Conservation (phyloP, 495 filamentous ascomycete genomes). For the Daldinia caldariorum region DNA sequence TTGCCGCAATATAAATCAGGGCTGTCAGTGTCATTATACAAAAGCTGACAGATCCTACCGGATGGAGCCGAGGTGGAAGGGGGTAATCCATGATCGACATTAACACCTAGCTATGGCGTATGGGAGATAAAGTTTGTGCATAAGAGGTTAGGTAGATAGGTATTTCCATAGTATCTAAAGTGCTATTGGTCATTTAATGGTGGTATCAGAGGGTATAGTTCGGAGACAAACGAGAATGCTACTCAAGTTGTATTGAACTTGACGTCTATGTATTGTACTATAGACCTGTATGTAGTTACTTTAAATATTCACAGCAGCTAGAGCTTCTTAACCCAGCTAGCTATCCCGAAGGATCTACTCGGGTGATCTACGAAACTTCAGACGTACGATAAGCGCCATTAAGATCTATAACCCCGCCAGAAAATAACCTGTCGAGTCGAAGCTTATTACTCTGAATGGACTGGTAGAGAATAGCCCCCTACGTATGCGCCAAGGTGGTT, state of each 20-base stretch:
- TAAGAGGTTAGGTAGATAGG: constrained; percentile 12
- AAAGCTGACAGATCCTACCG: constrained; percentile 40
- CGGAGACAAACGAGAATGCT: constrained; percentile 8
- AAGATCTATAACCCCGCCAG: constrained; percentile 5
- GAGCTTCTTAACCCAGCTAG: background rate
- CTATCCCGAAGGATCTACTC: constrained; percentile 34
- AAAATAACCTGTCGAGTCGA: constrained; percentile 10
- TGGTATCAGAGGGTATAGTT: background rate
- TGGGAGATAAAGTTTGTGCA: background rate
- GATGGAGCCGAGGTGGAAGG: constrained; percentile 37
- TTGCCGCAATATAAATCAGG: constrained; percentile 33
- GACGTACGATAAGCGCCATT: constrained; percentile 14
- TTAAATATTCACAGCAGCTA: background rate
- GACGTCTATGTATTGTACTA: background rate
- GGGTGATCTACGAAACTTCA: constrained; percentile 33
- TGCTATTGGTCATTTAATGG: background rate
- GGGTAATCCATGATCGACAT: constrained; percentile 35
- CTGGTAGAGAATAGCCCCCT: constrained; percentile 17
- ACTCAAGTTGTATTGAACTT: constrained; percentile 1
- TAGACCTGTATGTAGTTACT: background rate
- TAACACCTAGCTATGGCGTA: constrained; percentile 25
- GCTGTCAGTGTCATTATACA: constrained; percentile 29
- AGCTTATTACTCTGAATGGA: constrained; percentile 20
- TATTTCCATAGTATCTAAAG: background rate
- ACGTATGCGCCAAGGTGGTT: constrained; percentile 13